Evolutionary conservation across 164 flowering plant species (phyloP), one percentile per base, ranked within the genome.

Genomic region (Saururus chinensis): DNA sequence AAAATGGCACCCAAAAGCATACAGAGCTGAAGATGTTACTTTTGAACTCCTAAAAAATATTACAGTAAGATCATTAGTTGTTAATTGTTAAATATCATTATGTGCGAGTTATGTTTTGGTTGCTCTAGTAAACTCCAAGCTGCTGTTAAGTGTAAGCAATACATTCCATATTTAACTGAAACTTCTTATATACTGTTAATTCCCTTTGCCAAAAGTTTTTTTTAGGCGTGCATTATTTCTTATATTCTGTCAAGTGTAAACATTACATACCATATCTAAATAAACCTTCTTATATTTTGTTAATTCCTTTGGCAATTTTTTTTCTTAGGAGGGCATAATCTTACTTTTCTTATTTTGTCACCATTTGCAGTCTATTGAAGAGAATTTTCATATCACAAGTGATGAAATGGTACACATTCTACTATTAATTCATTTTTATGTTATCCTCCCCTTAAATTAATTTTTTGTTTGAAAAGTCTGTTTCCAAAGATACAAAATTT

Each of bases 1-100:
- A 64, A 93, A 90, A 81, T 93, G 99, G 99, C 99, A 93, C 73
- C 99, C 97, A 19, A 90, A 81, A 71, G 77, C 88, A 4, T 93
- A 85, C 58, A 75, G 73, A 53, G 79, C 82, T 51, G 75, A 73
- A 56, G 97, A 90, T 76, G 77, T 88, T 49, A 77, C 82, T 1
- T 73, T 68, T 64, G 89, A 82, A 60, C 84, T 93, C 62, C 67
- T 90, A 62, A 86, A 73, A 71, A 90, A 93, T 70, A 81, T 93
- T 25, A 81, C 96, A 57, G 96, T 93, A 85, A 45, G 74, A 25
- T 45, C 37, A 30, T 30, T 30, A 30, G 6, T 30, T 2, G 37
- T 6, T n/a, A n/a, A n/a, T 2, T 30, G 37, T 30, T n/a, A n/a
- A n/a, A 30, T 30, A 30, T 30, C 37, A 30, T 30, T 30, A 30